Evolutionary conservation across 306 rosid genomes (phyloP).

Genomic region (Vigna angularis): DNA sequence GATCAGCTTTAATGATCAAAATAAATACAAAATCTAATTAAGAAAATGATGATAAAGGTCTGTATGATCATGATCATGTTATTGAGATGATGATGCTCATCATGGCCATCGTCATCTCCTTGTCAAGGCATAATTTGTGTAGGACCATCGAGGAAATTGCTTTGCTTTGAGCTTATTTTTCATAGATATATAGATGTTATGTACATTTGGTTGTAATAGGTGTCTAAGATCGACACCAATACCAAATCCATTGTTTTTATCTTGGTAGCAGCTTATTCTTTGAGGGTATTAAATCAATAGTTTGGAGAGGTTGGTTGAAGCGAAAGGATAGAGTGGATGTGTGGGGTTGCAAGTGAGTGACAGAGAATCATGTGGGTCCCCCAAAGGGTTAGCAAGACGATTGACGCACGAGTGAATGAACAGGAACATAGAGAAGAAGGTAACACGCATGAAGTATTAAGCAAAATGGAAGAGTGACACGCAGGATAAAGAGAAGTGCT

Average conservation of each 20-base stretch:
- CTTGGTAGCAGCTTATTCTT: conserved; percentile 14
- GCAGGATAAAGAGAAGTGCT: conserved; percentile 35
- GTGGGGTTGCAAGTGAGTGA: conserved; percentile 36
- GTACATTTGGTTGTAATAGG: conserved; percentile 4
- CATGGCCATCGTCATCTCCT: conserved; percentile 39
- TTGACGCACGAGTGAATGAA: conserved; percentile 55
- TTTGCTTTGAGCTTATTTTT: not conserved
- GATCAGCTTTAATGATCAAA: conserved; percentile 24
- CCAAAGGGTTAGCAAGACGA: conserved; percentile 26
- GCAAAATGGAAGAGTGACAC: conserved; percentile 3
- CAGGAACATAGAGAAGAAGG: conserved; percentile 22
- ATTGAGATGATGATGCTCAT: conserved; percentile 43
- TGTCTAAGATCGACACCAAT: conserved; percentile 36
- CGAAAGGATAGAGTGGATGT: conserved; percentile 33
- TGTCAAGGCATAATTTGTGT: conserved; percentile 36
- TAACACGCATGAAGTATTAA: conserved; percentile 45
- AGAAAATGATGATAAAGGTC: conserved; percentile 33
- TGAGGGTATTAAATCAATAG: conserved; percentile 17
- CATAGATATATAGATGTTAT: not conserved
- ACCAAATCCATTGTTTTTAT: conserved; percentile 26
- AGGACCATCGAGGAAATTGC: conserved; percentile 31
- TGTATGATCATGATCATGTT: conserved; percentile 44
- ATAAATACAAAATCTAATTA: conserved; percentile 45
- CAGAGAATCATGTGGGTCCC: conserved; percentile 52
- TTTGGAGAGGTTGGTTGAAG: conserved; percentile 35